Percentiles rank a stretch among this genome's conserved stretches.
Evolutionary conservation across 2,329 filamentous ascomycete species (phyloP).

Genomic region (Penicillium brevicompactum): DNA sequence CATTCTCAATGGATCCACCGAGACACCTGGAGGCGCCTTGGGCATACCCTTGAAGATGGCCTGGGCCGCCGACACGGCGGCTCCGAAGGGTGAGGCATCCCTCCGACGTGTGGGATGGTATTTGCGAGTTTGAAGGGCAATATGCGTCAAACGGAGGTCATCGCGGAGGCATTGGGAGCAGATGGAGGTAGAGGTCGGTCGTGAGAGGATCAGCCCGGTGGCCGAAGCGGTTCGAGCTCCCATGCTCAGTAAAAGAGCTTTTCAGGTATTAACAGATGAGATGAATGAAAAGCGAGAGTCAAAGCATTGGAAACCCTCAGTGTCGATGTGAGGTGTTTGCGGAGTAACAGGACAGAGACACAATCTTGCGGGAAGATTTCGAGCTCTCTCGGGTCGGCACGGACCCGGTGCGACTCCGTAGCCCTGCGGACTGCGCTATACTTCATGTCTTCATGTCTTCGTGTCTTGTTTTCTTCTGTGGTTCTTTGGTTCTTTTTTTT

Average conservation of each 20-base stretch:
- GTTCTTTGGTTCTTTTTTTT: too few relatives aligned
- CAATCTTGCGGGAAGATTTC: slow-evolving; percentile 29
- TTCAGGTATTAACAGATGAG: neutral
- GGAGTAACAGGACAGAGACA: slow-evolving; percentile 9
- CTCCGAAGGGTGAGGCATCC: slow-evolving; percentile 45
- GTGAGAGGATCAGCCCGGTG: slow-evolving; percentile 39
- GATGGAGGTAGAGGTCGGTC: slow-evolving; percentile 36
- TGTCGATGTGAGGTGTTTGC: slow-evolving; percentile 7
- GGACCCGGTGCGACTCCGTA: slow-evolving; percentile 19
- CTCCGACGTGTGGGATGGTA: slow-evolving; percentile 44
- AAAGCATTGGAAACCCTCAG: slow-evolving; percentile 11
- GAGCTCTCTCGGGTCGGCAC: slow-evolving; percentile 30
- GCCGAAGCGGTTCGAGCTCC: slow-evolving; percentile 41
- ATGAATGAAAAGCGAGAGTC: neutral
- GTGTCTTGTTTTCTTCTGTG: too few relatives aligned
- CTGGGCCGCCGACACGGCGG: slow-evolving; percentile 56
- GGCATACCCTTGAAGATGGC: slow-evolving; percentile 48
- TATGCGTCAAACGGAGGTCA: slow-evolving; percentile 31
- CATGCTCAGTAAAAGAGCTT: slow-evolving; percentile 34
- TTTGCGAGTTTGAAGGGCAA: slow-evolving; percentile 35
- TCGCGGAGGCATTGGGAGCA: slow-evolving; percentile 46
- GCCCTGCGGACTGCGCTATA: neutral
- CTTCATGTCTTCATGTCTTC: too few relatives aligned
- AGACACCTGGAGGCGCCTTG: slow-evolving; percentile 57
- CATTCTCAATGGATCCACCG: slow-evolving; percentile 82